phyloP scores from a whole-genome alignment of 2,329 filamentous ascomycete genomes.

The Orbilia javanica region DNA sequence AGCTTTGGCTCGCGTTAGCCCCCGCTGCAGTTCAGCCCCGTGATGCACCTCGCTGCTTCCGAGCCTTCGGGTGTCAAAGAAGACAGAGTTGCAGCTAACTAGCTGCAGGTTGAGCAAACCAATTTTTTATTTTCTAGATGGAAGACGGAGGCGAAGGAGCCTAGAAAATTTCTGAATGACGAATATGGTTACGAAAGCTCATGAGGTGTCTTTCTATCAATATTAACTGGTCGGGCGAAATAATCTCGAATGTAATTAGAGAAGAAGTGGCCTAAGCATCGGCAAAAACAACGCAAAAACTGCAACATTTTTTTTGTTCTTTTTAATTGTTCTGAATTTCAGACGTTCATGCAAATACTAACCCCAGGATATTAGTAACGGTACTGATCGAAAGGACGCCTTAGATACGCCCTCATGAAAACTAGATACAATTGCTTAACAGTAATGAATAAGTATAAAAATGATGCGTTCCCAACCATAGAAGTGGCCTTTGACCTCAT shows the following conservation, averaged over 20 bases:
- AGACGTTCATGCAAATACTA: background rate
- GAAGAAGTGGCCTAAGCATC: background rate
- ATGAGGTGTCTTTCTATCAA: conserved; percentile 6
- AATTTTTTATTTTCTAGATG: background rate
- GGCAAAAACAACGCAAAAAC: conserved; percentile 19
- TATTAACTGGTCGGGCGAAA: background rate
- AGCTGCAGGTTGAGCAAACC: background rate
- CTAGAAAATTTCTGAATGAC: background rate
- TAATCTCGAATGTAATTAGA: background rate
- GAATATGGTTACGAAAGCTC: conserved; percentile 1
- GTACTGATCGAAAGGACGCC: background rate
- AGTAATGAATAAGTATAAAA: background rate
- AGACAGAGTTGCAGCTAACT: conserved; percentile 58
- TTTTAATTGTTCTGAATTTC: no score
- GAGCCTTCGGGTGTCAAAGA: conserved; percentile 18
- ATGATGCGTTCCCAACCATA: background rate
- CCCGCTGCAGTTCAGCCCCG: conserved; percentile 48
- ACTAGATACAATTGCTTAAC: background rate
- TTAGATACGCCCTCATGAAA: background rate
- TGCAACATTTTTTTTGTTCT: conserved; percentile 22
- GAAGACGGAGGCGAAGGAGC: background rate
- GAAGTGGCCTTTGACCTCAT: no score
- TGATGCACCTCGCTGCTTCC: conserved; percentile 6
- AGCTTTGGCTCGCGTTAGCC: conserved; percentile 4
- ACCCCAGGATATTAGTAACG: background rate